Evolutionary conservation across 2,329 filamentous ascomycete species (phyloP).

Genomic region (Aspergillus flavus): DNA sequence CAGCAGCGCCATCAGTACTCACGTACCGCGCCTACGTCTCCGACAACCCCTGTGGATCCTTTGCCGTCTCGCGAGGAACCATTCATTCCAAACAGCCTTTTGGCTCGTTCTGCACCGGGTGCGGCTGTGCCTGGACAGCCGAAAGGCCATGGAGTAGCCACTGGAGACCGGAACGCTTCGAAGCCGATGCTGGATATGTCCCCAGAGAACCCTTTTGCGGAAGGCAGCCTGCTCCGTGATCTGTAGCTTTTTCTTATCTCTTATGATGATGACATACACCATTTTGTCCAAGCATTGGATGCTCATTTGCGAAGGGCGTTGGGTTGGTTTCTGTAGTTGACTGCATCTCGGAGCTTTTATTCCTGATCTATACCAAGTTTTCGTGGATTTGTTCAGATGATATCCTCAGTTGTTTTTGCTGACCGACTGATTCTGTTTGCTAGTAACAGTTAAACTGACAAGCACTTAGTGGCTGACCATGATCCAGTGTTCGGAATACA

Average conservation of each 20-base stretch:
- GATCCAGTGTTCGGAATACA: background rate
- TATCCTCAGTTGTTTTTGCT: background rate
- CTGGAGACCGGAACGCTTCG: constrained; percentile 41
- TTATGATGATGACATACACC: background rate
- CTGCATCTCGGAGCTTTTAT: background rate
- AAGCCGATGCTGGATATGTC: constrained; percentile 49
- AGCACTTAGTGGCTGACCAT: background rate
- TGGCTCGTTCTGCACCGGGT: constrained; percentile 31
- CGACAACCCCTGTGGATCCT: constrained; percentile 13
- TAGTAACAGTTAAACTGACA: constrained; percentile 1
- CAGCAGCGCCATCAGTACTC: constrained; percentile 16
- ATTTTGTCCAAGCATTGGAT: constrained; percentile 1
- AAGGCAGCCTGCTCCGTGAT: constrained; percentile 46
- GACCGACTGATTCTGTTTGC: background rate
- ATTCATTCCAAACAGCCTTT: constrained; percentile 42
- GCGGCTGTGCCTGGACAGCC: constrained; percentile 20
- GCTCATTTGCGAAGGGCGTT: background rate
- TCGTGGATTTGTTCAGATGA: background rate
- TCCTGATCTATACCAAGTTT: background rate
- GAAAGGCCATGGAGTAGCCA: constrained; percentile 43
- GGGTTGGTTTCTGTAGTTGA: background rate
- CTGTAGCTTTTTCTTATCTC: background rate
- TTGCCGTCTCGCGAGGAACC: constrained; percentile 21
- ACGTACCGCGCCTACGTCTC: constrained; percentile 13
- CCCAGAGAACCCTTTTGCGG: constrained; percentile 44